Base-by-base conservation (phyloP, 2,329 filamentous ascomycete species). In the Aspergillus caelatus region DNA sequence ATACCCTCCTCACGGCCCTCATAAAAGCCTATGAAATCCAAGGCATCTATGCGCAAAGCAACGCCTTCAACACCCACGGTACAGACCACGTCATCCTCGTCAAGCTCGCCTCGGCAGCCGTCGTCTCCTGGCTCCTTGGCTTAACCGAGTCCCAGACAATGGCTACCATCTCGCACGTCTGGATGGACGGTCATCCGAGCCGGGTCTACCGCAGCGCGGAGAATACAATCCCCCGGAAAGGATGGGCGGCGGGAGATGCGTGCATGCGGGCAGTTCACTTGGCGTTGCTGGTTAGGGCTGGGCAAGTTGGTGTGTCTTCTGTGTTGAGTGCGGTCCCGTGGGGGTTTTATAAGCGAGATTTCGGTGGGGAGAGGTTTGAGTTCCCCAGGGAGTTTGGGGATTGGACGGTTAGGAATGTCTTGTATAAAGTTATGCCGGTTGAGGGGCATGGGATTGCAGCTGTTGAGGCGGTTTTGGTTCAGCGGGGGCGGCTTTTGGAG, bases 1-100 rank as follows among this genome's bases (percentile, higher is more conserved):
- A 68, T 4, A 72, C 70, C 2, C 55, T 81, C 2, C 67, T 80
- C 9, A 62, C 60, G 4, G 76, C 75, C 3, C 39, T 77, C 45
- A 77, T 80, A 63, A 81, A 81, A 63, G 74, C 79, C 1, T 80
- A 81, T 59, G 79, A 81, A 64, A 78, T 81, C 60, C 80, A 82
- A 60, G 79, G 80, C 21, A 69, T 66, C 57, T 74, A 79, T 41
- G 77, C 78, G 43, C 66, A 74, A 26, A 32, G 59, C 1, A 80
- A 80, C 43, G 65, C 77, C 6, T 81, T 80, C 66, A 81, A 82
- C 62, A 57, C 61, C 2, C 62, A 71, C n/a, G 80, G 80, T 1
- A 66, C 82, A 1, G 80, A 82, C 63, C 79, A 82, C 63, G 71
- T 74, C 0, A 75, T 82, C 8, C 73, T 81, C 7, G 79, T 81